Conservation (phyloP, 2,329 filamentous ascomycete genomes). For the Monosporascus ibericus region DNA sequence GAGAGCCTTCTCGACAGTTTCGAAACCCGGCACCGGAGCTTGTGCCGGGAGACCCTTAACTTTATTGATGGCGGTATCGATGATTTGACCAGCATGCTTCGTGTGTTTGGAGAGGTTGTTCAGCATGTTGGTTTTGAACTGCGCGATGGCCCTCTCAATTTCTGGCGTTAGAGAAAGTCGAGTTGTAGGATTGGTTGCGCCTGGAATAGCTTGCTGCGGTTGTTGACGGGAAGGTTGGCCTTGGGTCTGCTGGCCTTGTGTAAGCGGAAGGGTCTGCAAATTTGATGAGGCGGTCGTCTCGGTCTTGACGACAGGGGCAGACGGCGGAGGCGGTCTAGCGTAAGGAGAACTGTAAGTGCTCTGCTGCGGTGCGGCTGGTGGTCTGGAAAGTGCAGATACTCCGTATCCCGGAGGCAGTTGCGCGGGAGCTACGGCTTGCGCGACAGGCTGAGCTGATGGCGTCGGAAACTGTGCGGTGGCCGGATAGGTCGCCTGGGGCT, state of each 20-base stretch:
- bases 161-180: constrained; percentile 18
- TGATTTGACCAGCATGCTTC: constrained; percentile 21
- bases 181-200: constrained; percentile 1
- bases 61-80: constrained; percentile 23
- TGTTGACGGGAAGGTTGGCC: constrained; percentile 4
- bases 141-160: constrained; percentile 22
- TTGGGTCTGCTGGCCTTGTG: constrained; percentile 9
- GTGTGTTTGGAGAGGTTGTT: constrained; percentile 21
- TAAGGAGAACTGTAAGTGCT: constrained; percentile 27
- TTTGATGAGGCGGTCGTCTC: constrained; percentile 12
- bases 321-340: constrained; percentile 21
- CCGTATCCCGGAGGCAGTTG: constrained; percentile 22
- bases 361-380: constrained; percentile 19
- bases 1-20: constrained; percentile 21
- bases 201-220: constrained; percentile 8
- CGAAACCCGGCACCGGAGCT: constrained; percentile 19
- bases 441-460: constrained; percentile 15
- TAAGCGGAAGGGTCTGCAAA: constrained; percentile 11
- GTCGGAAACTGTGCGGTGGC: constrained; percentile 9
- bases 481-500: constrained; percentile 16
- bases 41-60: constrained; percentile 22
- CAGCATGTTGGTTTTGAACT: constrained; percentile 25
- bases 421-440: constrained; percentile 20
- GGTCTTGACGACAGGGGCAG: constrained; percentile 17
- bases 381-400: constrained; percentile 15